Conservation (phyloP, 306 rosid species). For the Gillenia trifoliata region DNA sequence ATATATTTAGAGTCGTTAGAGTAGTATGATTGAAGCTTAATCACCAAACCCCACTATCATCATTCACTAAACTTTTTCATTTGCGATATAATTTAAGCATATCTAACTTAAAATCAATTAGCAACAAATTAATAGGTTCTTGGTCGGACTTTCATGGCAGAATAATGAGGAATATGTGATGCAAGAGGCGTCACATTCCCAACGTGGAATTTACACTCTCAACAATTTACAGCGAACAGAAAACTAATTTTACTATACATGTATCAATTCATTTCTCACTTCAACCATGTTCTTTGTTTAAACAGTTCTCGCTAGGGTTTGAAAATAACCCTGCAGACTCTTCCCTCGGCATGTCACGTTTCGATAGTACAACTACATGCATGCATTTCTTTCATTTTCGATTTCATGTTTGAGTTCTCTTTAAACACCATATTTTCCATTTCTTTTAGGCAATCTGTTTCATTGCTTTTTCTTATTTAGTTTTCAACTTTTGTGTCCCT, state of each 20-base stretch:
- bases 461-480: not conserved
- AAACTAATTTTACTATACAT: too few relatives aligned
- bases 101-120: not conserved
- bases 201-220: not conserved
- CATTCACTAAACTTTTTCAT: not conserved
- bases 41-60: not conserved
- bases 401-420: constrained; percentile 2
- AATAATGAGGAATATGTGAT: not conserved
- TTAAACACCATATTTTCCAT: constrained; percentile 2
- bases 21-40: not conserved
- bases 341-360: constrained; percentile 1
- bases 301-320: not conserved
- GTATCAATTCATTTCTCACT: too few relatives aligned
- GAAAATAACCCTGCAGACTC: not conserved
- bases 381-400: constrained; percentile 14
- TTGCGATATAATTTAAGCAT: not conserved
- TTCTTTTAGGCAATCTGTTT: constrained; percentile 3
- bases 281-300: not conserved
- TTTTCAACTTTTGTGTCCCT: not conserved
- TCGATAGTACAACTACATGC: not conserved
- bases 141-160: not conserved
- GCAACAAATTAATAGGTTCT: not conserved
- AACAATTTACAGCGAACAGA: not conserved
- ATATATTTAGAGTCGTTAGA: not conserved
- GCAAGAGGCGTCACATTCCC: not conserved